Evolutionary conservation across 352 stramenopile species (phyloP), one percentile per base, ranked within the genome.

Genomic region (Globisporangium rhizosaccharum): DNA sequence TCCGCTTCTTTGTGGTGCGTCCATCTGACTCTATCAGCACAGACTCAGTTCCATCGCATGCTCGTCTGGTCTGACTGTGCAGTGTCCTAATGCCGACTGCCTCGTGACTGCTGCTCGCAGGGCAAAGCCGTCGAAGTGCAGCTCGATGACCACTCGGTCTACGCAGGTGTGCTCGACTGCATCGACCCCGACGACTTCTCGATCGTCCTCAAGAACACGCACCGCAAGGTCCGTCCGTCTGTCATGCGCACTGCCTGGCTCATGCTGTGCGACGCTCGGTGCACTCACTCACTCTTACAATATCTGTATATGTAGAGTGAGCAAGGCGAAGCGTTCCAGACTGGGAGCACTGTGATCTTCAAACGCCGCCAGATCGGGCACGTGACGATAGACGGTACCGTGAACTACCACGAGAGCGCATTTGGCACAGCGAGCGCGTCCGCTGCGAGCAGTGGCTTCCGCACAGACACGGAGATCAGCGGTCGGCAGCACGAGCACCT

Each of bases 391-490:
- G 76, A 90, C 20, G 85, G 82, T 10, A 52, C 70, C 0, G 72
- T 85, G 23, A 80, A 88, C 50, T 92, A 92, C 65, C 68, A 72
- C 28, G 79, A 92, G 15, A 62, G 56, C 6, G 59, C 73, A 18
- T 68, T 76, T 12, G 64, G 72, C 11, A 62, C 61, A 10, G 58
- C 59, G 46, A 52, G 28, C 3, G 59, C 30, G n/a, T 53, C 50
- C 5, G 63, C 67, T 2, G 67, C 56, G 1, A 62, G 64, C 0
- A 44, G 53, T 3, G 81, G 78, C 18, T 88, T 90, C 54, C 68
- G 80, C 36, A 98, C 93, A 2, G 93, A 98, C 71, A 90, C 79
- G 37, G 88, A 98, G 67, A 98, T 98, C 71, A 97, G 84, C 37
- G 69, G 70, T 45, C 73, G 71, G 20, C 76, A 75, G 59, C 71